These are phyloP conservation scores for Oryza meridionalis DNA, from an alignment of 176 grass and related monocot species.

Conservation along the genomic window DNA sequence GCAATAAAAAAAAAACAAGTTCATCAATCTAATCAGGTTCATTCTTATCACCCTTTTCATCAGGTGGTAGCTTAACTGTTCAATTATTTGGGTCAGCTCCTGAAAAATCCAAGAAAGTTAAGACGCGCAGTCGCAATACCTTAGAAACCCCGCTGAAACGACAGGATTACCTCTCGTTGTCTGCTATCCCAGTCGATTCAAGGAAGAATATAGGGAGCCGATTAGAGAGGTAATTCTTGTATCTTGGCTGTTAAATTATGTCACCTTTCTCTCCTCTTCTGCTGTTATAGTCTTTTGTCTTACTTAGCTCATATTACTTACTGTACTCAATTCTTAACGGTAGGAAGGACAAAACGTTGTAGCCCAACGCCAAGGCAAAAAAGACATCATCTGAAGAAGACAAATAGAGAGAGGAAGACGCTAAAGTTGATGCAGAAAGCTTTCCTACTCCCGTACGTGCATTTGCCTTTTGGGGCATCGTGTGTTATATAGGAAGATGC, in stretches of 20 bases:
- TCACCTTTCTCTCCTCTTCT: not conserved
- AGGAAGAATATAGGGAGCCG: slow-evolving; percentile 60
- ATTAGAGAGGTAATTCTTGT: slow-evolving; percentile 65
- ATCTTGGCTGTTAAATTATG: slow-evolving; percentile 14
- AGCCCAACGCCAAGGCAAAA: slow-evolving; percentile 22
- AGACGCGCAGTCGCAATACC: slow-evolving; percentile 12
- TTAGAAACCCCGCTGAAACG: slow-evolving; percentile 46
- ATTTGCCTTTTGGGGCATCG: not conserved
- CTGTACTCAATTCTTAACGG: slow-evolving; percentile 12
- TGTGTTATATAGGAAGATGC: not conserved
- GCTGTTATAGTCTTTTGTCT: not conserved
- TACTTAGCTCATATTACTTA: not conserved
- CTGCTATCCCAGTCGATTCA: slow-evolving; percentile 66
- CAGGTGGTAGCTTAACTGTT: slow-evolving; percentile 83
- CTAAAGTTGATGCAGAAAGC: not conserved
- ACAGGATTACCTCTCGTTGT: slow-evolving; percentile 66
- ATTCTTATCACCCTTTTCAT: slow-evolving; percentile 17
- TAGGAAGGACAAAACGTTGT: slow-evolving; percentile 48
- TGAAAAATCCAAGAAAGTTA: slow-evolving; percentile 51
- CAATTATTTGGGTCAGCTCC: slow-evolving; percentile 72
- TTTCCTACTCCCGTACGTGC: not conserved
- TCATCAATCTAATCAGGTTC: slow-evolving; percentile 7
- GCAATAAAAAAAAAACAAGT: not conserved
- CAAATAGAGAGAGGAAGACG: too few relatives aligned
- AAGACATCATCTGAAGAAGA: not conserved